Percentiles rank a stretch among this genome's conserved stretches.
Evolutionary conservation across 805 yeast genomes (phyloP).

Genomic region (Zygosaccharomyces pseudorouxii): DNA sequence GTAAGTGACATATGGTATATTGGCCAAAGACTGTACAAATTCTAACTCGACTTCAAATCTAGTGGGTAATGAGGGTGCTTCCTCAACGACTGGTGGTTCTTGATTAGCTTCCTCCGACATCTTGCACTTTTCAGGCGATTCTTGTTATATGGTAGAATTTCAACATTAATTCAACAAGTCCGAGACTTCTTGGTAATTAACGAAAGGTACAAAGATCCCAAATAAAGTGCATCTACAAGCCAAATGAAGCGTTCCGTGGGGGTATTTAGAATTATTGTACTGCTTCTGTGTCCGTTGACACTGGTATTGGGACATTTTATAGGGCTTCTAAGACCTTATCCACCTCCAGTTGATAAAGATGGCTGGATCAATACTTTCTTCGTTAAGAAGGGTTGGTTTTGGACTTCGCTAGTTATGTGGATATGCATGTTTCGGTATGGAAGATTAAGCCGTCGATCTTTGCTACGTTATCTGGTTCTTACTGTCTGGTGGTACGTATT

Average conservation of each 20-base stretch:
- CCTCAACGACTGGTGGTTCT: conserved; percentile 1
- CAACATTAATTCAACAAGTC: conserved; percentile 1
- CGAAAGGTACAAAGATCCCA: neutral
- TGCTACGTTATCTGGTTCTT: conserved; percentile 45
- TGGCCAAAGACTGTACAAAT: conserved; percentile 89
- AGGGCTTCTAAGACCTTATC: conserved; percentile 34
- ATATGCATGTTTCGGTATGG: conserved; percentile 18
- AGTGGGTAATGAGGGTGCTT: conserved; percentile 42
- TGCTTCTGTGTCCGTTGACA: conserved; percentile 38
- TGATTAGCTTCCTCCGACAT: conserved; percentile 1
- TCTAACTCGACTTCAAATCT: conserved; percentile 41
- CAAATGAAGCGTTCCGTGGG: neutral
- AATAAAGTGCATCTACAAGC: neutral
- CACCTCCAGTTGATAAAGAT: conserved; percentile 43
- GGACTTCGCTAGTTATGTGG: conserved; percentile 57
- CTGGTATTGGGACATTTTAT: conserved; percentile 48
- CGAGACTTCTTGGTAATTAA: neutral
- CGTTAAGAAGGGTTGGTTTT: conserved; percentile 89
- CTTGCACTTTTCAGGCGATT: neutral
- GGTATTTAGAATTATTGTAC: conserved; percentile 5
- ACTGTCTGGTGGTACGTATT: conserved; percentile 82
- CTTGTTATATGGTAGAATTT: neutral
- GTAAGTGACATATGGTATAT: conserved; percentile 79
- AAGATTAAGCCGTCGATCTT: conserved; percentile 20
- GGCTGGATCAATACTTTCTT: conserved; percentile 68